A percentile compares a stretch with the other conserved stretches of the same genome.
Conservation (phyloP, 2,329 filamentous ascomycete species). For the Fusarium gaditjirri region DNA sequence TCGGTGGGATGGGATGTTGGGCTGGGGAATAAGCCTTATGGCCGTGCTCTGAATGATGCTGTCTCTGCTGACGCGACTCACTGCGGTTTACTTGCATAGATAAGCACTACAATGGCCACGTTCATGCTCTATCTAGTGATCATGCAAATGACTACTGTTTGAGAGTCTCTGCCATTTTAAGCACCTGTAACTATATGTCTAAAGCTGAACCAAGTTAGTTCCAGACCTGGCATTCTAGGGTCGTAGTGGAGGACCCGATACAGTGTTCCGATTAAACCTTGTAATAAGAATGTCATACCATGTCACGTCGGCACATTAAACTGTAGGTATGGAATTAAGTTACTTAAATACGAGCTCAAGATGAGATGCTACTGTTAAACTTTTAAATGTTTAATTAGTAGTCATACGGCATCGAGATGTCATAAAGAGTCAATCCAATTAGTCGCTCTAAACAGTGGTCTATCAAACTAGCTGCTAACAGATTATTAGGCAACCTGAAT, state of each 20-base stretch:
- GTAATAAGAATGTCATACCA: not conserved
- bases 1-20: not conserved
- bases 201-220: fast-evolving
- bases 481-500: fast-evolving
- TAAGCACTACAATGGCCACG: not conserved
- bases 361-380: not conserved
- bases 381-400: too few relatives aligned
- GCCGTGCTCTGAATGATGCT: not conserved
- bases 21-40: not conserved
- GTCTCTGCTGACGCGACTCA: not conserved
- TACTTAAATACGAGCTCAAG: not conserved
- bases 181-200: fast-evolving
- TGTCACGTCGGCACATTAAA: not conserved
- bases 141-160: too few relatives aligned
- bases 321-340: not conserved
- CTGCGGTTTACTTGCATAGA: not conserved
- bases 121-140: not conserved
- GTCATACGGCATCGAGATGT: not conserved
- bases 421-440: fast-evolving
- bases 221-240: not conserved
- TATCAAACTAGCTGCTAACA: fast-evolving
- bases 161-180: not conserved
- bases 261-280: not conserved
- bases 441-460: not conserved
- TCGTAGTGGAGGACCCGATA: not conserved